Conservation (phyloP, 805 yeast species). For the Ogataea paradorogensis region DNA sequence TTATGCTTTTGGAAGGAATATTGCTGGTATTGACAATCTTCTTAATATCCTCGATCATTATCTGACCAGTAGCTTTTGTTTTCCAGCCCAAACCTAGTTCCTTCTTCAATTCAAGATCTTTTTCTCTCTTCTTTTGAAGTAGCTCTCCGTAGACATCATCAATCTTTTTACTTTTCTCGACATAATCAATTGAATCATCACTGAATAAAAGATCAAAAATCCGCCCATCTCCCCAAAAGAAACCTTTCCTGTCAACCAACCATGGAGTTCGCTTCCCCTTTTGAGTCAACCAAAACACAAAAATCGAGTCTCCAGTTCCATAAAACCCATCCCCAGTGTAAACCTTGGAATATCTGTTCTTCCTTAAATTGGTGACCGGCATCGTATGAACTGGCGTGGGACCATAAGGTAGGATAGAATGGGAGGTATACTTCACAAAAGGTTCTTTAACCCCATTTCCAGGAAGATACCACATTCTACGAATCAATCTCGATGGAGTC, state of each 20-base stretch:
- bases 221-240: constrained; percentile 92
- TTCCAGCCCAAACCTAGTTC: constrained; percentile 63
- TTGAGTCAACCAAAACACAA: constrained; percentile 71
- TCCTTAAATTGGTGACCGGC: constrained; percentile 52
- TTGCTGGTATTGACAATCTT: constrained; percentile 24
- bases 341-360: constrained; percentile 62
- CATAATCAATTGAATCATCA: constrained; percentile 70
- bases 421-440: constrained; percentile 60
- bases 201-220: constrained; percentile 81
- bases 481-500: constrained; percentile 66
- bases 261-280: constrained; percentile 55
- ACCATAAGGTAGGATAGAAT: constrained; percentile 71
- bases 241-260: constrained; percentile 81
- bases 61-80: constrained; percentile 44
- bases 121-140: constrained; percentile 41
- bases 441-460: constrained; percentile 46
- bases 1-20: constrained; percentile 2
- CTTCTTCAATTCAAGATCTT: constrained; percentile 47
- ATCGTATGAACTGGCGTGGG: constrained; percentile 73
- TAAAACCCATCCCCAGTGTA: constrained; percentile 89
- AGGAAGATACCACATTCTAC: constrained; percentile 77
- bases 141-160: constrained; percentile 32
- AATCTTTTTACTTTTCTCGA: constrained; percentile 48
- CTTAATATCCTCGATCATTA: constrained; percentile 42
- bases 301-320: constrained; percentile 75